Base-by-base conservation (phyloP, 345 rosid species). In the Kandelia obovata region DNA sequence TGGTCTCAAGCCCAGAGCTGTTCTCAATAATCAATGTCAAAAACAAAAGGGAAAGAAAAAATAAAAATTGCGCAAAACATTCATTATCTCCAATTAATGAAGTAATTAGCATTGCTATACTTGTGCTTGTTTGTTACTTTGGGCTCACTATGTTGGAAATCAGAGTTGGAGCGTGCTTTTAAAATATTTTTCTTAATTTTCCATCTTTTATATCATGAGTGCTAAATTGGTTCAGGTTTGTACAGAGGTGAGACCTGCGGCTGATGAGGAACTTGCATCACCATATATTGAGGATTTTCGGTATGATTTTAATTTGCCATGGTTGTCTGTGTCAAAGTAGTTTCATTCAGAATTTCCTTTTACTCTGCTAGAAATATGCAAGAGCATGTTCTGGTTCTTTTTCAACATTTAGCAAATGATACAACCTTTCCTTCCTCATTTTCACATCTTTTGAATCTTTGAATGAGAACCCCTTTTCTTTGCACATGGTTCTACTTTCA, bases 261-360 rank as follows among this genome's bases (percentile, higher is more conserved):
- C 79, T 66, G 98, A 95, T 64, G 98, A 95, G 77, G 99, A 90
- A 63, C 97, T 95, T 68, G 82, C 98, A 16, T 86, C 99, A 26
- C 75, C 87, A 6, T 95, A 89, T 75, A 68, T 90, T 57, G 99
- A 95, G 81, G 97, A 95, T 58, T 90, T 79, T 75, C 86, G 99
- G 99, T 95, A 82, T 70, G 79, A 58, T 53, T 72, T 59, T 47
- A 15, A 31, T 28, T 7, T 49, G 23, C 37, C 20, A 60, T 37
- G 47, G 13, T 73, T 35, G 23, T 51, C 5, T 6, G 9, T 72
- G 52, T 21, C 25, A 25, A 27, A 21, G 37, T 56, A 10, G 10
- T 56, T 21, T 65, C 15, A 5, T 43, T 11, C 5, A 64, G 25
- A 47, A 32, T 47, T 23, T 34, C 49, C 30, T 53, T 53, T 34